phyloP scores from a whole-genome alignment of 192 early-diverging fungal species.

The Backusella macrospora region DNA sequence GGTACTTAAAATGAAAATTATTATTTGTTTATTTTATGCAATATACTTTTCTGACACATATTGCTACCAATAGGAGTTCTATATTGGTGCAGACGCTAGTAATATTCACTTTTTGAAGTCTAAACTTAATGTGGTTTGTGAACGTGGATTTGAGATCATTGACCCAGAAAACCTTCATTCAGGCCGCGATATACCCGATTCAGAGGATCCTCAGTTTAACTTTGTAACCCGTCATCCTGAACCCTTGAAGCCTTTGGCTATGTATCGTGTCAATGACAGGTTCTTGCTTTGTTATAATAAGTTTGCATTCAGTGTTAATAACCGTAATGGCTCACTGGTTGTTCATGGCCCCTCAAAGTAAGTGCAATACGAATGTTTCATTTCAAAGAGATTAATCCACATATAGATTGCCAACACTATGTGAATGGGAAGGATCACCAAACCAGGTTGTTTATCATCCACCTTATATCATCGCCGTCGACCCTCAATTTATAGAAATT shows the following conservation, averaged over 20 bases:
- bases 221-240: conserved; percentile 82
- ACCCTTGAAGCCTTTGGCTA: conserved; percentile 74
- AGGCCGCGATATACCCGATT: conserved; percentile 85
- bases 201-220: conserved; percentile 74
- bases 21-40: neutral
- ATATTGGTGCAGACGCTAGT: conserved; percentile 87
- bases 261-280: conserved; percentile 75
- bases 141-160: conserved; percentile 94
- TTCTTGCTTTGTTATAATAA: conserved; percentile 95
- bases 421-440: conserved; percentile 44
- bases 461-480: conserved; percentile 91
- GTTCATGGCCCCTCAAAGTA: conserved; percentile 18
- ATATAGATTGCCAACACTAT: conserved; percentile 30
- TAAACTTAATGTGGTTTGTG: conserved; percentile 87
- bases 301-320: conserved; percentile 93
- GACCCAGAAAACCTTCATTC: conserved; percentile 80
- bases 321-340: conserved; percentile 62
- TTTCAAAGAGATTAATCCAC: neutral
- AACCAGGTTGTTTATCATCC: conserved; percentile 57
- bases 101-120: conserved; percentile 87
- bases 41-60: neutral
- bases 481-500: conserved; percentile 88
- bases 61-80: conserved; percentile 75
- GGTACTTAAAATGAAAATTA: neutral
- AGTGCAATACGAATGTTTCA: neutral